Percentiles rank a stretch among this genome's conserved stretches.
Evolutionary conservation across 1,284 basidiomycete genomes (phyloP).

Genomic region (Papiliotrema flavescens): DNA sequence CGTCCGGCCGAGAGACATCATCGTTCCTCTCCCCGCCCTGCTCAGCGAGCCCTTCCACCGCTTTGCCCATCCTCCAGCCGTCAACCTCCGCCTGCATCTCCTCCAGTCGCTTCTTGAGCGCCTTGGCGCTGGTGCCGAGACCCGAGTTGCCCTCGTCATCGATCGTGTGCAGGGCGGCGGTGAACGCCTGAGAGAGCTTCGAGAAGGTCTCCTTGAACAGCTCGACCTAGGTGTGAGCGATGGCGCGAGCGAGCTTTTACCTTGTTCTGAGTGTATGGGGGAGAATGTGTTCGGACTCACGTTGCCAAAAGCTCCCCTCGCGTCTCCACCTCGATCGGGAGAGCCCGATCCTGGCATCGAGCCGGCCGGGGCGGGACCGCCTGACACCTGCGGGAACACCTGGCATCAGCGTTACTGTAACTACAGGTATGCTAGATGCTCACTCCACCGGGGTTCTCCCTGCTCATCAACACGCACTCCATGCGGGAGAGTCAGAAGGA

Average conservation of each 20-base stretch:
- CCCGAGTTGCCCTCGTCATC: constrained; percentile 33
- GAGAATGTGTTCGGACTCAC: constrained; percentile 17
- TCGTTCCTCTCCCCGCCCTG: constrained; percentile 18
- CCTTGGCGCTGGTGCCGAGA: constrained; percentile 32
- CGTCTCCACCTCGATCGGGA: constrained; percentile 29
- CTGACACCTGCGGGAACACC: constrained; percentile 31
- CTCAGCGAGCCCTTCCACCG: constrained; percentile 16
- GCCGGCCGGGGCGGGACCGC: constrained; percentile 19
- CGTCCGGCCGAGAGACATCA: constrained; percentile 16
- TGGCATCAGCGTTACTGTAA: constrained; percentile 1
- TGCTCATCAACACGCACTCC: constrained; percentile 3
- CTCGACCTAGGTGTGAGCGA: constrained; percentile 19
- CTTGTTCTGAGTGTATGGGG: neutral
- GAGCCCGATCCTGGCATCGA: constrained; percentile 34
- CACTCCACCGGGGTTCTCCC: constrained; percentile 36
- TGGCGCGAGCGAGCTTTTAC: too few relatives aligned
- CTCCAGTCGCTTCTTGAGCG: constrained; percentile 29
- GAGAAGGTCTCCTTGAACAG: constrained; percentile 36
- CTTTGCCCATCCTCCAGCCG: constrained; percentile 24
- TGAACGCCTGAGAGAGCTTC: constrained; percentile 33
- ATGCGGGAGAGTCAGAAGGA: neutral
- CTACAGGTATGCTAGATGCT: constrained; percentile 5
- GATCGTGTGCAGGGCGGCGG: constrained; percentile 34
- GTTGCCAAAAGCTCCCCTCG: constrained; percentile 34
- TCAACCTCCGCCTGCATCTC: constrained; percentile 36